A percentile compares a stretch with the other conserved stretches of the same genome.
phyloP scores from a whole-genome alignment of 1,139 yeast species.

The Kluyveromyces marxianus region DNA sequence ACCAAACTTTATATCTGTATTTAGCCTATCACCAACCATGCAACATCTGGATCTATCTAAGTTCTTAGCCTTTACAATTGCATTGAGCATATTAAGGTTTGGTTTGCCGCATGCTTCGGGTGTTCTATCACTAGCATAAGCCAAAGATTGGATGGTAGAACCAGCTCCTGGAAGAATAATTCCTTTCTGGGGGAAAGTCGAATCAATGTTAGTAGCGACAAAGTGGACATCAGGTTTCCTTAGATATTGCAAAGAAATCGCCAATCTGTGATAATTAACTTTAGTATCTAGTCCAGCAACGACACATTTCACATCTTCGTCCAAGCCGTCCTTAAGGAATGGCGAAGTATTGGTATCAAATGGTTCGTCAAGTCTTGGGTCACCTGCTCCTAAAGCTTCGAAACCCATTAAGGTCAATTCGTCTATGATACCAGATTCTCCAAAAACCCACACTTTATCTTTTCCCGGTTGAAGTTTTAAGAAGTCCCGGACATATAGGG shows the following conservation, averaged over 20 bases:
- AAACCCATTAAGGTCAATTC: slow-evolving; percentile 67
- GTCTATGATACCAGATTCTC: slow-evolving; percentile 72
- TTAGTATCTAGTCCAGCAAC: slow-evolving; percentile 77
- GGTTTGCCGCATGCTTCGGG: slow-evolving; percentile 91
- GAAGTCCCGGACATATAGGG: slow-evolving; percentile 75
- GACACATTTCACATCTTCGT: slow-evolving; percentile 75
- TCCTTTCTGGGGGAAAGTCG: slow-evolving; percentile 89
- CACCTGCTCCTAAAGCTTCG: slow-evolving; percentile 68
- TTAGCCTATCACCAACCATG: slow-evolving; percentile 93
- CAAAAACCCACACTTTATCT: slow-evolving; percentile 80
- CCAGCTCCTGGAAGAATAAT: slow-evolving; percentile 91
- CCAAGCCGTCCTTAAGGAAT: slow-evolving; percentile 44
- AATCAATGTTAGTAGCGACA: slow-evolving; percentile 92
- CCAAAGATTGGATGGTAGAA: slow-evolving; percentile 74
- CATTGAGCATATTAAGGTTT: slow-evolving; percentile 80
- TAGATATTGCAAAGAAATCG: slow-evolving; percentile 76
- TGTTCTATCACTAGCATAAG: slow-evolving; percentile 65
- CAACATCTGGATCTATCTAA: slow-evolving; percentile 59
- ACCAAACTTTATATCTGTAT: slow-evolving; percentile 93
- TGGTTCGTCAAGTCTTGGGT: slow-evolving; percentile 34
- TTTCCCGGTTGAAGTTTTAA: slow-evolving; percentile 55
- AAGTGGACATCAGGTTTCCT: slow-evolving; percentile 62
- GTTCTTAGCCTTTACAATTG: slow-evolving; percentile 60
- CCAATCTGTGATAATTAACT: slow-evolving; percentile 72
- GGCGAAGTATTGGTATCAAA: slow-evolving; percentile 40